These are phyloP conservation scores for Crithidia thermophila DNA, from an alignment of 208 protist genomes.

Conservation along the genomic window DNA sequence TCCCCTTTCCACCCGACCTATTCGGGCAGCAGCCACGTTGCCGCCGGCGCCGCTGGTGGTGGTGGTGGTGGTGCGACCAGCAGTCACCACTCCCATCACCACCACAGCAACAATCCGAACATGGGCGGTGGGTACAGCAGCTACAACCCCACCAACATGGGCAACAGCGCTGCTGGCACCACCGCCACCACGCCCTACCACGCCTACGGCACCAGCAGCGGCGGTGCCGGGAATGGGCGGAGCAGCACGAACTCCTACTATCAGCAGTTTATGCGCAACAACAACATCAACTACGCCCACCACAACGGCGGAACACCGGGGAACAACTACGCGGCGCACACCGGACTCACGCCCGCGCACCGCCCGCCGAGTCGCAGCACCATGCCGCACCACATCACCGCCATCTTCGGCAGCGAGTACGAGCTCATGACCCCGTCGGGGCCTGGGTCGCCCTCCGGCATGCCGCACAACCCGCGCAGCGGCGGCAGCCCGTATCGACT, in stretches of 20 bases:
- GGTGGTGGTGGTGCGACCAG: constrained; percentile 2
- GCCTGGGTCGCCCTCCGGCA: constrained; percentile 19
- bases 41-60: neutral
- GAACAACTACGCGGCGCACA: constrained; percentile 5
- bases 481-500: constrained; percentile 31
- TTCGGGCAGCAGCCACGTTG: constrained; percentile 13
- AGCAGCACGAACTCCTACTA: constrained; percentile 24
- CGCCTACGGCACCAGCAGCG: no score
- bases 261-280: constrained; percentile 29
- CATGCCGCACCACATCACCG: constrained; percentile 31
- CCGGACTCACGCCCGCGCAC: constrained; percentile 26
- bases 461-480: constrained; percentile 29
- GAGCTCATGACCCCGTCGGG: constrained; percentile 33
- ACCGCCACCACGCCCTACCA: no score
- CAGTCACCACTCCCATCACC: neutral
- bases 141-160: no score
- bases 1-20: constrained; percentile 27
- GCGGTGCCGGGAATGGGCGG: neutral
- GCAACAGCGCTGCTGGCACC: no score
- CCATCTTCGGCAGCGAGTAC: constrained; percentile 32
- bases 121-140: no score
- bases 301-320: constrained; percentile 24
- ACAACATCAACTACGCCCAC: constrained; percentile 16
- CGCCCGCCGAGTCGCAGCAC: constrained; percentile 22
- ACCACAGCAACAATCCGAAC: neutral